A percentile compares a stretch with the other conserved stretches of the same genome.
phyloP scores from a whole-genome alignment of 2,329 filamentous ascomycete genomes.

The Phoma sp. region DNA sequence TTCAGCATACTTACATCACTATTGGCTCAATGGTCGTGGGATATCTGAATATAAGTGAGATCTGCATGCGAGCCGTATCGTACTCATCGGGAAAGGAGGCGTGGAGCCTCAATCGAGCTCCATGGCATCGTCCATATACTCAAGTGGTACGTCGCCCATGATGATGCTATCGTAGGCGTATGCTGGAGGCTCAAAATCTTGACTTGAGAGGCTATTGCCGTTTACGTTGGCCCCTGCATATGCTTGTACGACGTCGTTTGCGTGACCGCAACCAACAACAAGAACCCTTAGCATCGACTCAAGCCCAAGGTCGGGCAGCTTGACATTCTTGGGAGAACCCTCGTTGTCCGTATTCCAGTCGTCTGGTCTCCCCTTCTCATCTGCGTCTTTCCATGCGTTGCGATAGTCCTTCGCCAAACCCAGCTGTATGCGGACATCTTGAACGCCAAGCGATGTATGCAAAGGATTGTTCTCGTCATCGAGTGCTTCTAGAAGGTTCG shows the following conservation, averaged over 20 bases:
- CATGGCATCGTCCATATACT: slow-evolving; percentile 48
- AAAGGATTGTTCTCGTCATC: slow-evolving; percentile 66
- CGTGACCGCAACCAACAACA: slow-evolving; percentile 66
- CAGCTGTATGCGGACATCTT: slow-evolving; percentile 65
- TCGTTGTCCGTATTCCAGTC: slow-evolving; percentile 28
- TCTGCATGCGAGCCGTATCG: too few species aligned
- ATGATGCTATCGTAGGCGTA: slow-evolving; percentile 19
- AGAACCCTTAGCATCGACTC: slow-evolving; percentile 66
- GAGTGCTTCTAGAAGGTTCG: slow-evolving; percentile 71
- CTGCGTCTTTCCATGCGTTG: slow-evolving; percentile 76
- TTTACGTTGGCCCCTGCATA: slow-evolving; percentile 11
- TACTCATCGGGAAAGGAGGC: too few species aligned
- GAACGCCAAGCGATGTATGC: slow-evolving; percentile 61
- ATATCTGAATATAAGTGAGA: too few species aligned
- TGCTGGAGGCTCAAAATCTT: slow-evolving; percentile 30
- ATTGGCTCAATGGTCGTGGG: not conserved
- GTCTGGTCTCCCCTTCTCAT: slow-evolving; percentile 48
- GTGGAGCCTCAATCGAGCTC: slow-evolving; percentile 36
- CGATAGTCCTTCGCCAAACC: slow-evolving; percentile 72
- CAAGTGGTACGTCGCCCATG: slow-evolving; percentile 36
- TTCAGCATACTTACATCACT: not conserved
- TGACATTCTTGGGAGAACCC: slow-evolving; percentile 38
- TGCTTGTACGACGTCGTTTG: slow-evolving; percentile 54
- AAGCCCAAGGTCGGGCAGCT: slow-evolving; percentile 68
- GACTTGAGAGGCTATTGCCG: slow-evolving; percentile 21